Conservation (phyloP, 2,329 filamentous ascomycete species). For the Penicillium occitanis region DNA sequence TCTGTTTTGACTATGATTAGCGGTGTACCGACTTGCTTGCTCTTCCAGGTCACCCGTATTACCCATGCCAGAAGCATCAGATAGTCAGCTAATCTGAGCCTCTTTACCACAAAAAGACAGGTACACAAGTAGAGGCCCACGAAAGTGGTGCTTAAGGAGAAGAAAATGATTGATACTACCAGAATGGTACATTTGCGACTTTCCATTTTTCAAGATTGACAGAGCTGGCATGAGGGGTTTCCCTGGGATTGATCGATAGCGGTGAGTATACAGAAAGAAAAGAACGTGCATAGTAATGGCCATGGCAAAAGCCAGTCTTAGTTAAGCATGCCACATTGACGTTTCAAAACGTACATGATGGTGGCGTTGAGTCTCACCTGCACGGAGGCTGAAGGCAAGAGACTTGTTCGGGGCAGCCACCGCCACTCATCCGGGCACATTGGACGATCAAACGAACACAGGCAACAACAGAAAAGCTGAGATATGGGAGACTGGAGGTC, state of each 20-base stretch:
- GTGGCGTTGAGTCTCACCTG: background rate
- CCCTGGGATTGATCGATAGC: background rate
- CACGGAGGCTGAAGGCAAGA: background rate
- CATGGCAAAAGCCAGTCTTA: background rate
- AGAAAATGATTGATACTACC: background rate
- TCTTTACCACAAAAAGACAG: conserved; percentile 1
- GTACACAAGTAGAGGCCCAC: conserved; percentile 2
- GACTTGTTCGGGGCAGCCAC: no score
- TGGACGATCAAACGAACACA: no score
- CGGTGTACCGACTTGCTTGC: background rate
- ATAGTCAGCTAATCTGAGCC: conserved; percentile 1
- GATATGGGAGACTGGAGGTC: no score
- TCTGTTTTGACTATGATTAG: background rate
- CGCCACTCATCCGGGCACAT: no score
- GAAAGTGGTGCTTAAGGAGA: background rate
- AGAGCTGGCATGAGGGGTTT: background rate
- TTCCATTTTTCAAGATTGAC: background rate
- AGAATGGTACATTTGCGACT: background rate
- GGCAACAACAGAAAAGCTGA: no score
- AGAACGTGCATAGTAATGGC: background rate
- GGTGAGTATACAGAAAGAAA: background rate
- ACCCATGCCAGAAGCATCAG: conserved; percentile 16
- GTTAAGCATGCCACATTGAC: background rate
- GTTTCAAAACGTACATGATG: background rate
- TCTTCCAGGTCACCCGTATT: background rate